Base-by-base conservation (phyloP, 176 grass and related monocot species). In the Cenchrus americanus region DNA sequence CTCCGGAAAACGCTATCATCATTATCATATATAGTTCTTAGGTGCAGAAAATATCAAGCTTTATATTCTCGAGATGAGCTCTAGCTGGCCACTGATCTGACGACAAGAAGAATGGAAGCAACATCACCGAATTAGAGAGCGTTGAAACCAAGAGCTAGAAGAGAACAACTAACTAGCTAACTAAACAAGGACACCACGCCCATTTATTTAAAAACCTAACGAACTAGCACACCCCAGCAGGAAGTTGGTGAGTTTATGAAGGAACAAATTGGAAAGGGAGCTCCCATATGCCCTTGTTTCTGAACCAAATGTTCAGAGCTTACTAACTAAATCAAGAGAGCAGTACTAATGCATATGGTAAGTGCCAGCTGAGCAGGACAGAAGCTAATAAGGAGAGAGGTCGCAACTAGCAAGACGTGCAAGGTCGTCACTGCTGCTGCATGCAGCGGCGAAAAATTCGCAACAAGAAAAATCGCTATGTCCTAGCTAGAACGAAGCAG, bases 141-240 rank as follows among this genome's bases (percentile, higher is more conserved):
- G 44, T 84, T 80, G 43, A 62, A 63, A 80, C 71, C n/a, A 62
- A 80, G 76, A 85, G 24, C 60, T 42, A 5, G 47, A 37, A 3
- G 34, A 37, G 34, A 37, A 14, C 27, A 60, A 61, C 5, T 30
- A 69, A 21, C 27, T 50, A 81, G 4, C 68, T 44, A 76, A 69
- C 4, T 78, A 86, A 80, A 67, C 59, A 66, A 75, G 49, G 82
- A 54, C 12, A 76, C 3, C 4, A 1, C 18, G 27, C 30, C 72
- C 48, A 76, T 44, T 14, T 23, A 49, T 37, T 37, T 37, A 74
- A 83, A 74, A 9, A 42, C 0, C 18, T 50, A 34, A 26, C 4
- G 41, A 74, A 53, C 69, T 65, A 66, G 60, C 27, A 66, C 62
- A 34, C 27, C 30, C 27, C 30, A 75, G 26, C 0, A 75, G 8